Conservation (phyloP, 768 basidiomycete species). For the Collybiopsis confluens region DNA sequence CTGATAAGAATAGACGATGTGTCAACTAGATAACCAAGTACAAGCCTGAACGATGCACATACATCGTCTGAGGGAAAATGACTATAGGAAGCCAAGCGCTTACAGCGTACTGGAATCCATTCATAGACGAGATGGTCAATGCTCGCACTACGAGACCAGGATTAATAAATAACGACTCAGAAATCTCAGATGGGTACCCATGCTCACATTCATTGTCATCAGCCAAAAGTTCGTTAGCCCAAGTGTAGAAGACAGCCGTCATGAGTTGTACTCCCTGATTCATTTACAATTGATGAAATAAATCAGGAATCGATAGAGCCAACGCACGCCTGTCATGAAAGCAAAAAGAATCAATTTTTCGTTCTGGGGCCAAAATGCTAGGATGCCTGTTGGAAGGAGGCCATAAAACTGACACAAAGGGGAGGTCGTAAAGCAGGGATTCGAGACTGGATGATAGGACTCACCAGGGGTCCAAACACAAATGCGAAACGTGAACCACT, state of each 20-base stretch:
- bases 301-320: neutral
- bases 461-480: conserved; percentile 19
- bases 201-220: conserved; percentile 19
- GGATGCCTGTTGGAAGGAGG: conserved; percentile 13
- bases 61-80: conserved; percentile 22
- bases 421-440: neutral
- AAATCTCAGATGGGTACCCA: neutral
- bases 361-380: conserved; percentile 20
- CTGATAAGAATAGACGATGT: conserved; percentile 11
- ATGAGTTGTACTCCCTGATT: conserved; percentile 19
- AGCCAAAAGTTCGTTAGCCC: conserved; percentile 19
- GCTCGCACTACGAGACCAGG: conserved; percentile 16
- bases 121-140: conserved; percentile 21
- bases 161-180: neutral
- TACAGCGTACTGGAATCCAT: conserved; percentile 22
- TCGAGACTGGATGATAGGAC: neutral
- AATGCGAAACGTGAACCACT: conserved; percentile 20
- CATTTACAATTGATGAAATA: neutral
- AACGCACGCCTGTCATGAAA: conserved; percentile 18
- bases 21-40: neutral
- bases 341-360: conserved; percentile 20
- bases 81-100: conserved; percentile 23
- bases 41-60: neutral
- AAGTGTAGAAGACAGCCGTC: conserved; percentile 23
- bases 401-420: conserved; percentile 1